Percentiles rank a stretch among this genome's conserved stretches.
phyloP scores from a whole-genome alignment of 441 rosid genomes.

The Croton setiger region DNA sequence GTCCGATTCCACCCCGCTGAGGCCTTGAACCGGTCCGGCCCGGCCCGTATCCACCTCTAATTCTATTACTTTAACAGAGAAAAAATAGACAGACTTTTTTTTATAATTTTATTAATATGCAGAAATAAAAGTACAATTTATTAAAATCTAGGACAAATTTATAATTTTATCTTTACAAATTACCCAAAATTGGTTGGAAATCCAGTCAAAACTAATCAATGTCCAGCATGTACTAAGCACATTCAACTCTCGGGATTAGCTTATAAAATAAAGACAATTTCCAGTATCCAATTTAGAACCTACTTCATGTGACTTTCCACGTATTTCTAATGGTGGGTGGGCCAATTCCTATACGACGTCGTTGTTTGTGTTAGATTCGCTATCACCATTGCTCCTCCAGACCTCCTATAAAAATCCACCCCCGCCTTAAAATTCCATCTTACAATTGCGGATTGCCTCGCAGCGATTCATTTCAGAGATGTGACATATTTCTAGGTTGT shows the following conservation, averaged over 20 bases:
- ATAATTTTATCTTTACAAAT: too few relatives aligned
- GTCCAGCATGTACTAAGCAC: neutral
- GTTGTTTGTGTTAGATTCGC: neutral
- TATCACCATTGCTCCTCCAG: neutral
- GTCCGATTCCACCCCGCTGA: too few relatives aligned
- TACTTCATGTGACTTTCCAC: neutral
- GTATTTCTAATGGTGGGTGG: neutral
- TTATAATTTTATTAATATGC: too few relatives aligned
- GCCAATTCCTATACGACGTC: neutral
- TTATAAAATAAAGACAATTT: neutral
- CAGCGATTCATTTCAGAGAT: neutral
- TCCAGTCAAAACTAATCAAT: neutral
- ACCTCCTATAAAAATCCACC: neutral
- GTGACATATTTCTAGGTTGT: slow-evolving; percentile 25
- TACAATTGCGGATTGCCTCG: too few relatives aligned
- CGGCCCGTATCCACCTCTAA: too few relatives aligned
- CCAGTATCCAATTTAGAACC: neutral
- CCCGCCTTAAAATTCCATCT: too few relatives aligned
- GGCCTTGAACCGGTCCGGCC: too few relatives aligned
- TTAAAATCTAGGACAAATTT: too few relatives aligned
- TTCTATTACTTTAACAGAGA: too few relatives aligned
- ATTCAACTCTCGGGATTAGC: neutral
- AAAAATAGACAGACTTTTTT: too few relatives aligned
- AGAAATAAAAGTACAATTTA: too few relatives aligned
- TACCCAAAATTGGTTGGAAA: too few relatives aligned